Conservation (phyloP, 805 yeast species). For the Ogataea henricii region DNA sequence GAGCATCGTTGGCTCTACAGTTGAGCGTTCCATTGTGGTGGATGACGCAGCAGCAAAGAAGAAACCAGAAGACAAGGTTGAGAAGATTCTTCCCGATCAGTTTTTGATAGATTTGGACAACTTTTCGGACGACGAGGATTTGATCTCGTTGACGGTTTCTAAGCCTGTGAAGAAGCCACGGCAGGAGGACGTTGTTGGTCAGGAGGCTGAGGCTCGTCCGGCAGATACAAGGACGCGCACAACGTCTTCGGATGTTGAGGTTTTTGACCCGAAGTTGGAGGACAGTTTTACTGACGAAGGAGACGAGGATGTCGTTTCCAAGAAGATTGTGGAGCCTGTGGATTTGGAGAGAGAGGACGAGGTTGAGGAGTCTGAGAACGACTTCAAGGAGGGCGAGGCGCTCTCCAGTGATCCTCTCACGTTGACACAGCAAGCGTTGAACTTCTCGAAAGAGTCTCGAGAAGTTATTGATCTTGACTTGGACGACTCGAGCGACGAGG, state of each 20-base stretch:
- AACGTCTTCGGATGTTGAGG: constrained; percentile 13
- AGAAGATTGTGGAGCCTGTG: neutral
- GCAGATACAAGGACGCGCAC: constrained; percentile 8
- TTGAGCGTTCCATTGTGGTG: constrained; percentile 15
- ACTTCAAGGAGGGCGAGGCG: constrained; percentile 12
- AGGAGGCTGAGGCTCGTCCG: neutral
- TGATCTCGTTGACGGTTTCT: constrained; percentile 6
- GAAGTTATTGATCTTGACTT: constrained; percentile 12
- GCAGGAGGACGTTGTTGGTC: too few species aligned
- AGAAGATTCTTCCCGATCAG: neutral
- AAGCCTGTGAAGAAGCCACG: neutral
- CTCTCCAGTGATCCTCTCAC: constrained; percentile 5
- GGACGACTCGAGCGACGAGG: constrained; percentile 22
- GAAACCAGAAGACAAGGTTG: neutral
- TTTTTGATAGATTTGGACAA: constrained; percentile 20
- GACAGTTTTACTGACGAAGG: constrained; percentile 19
- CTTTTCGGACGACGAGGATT: constrained; percentile 19
- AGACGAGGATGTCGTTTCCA: constrained; percentile 4
- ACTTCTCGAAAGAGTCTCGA: neutral
- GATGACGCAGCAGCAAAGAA: constrained; percentile 4
- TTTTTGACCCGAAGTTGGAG: constrained; percentile 4
- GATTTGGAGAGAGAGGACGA: constrained; percentile 1
- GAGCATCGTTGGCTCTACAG: constrained; percentile 13
- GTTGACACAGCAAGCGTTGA: neutral
- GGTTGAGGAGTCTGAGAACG: constrained; percentile 18